These are phyloP conservation scores for Boletus huronensis DNA, from an alignment of 768 basidiomycete species.

Conservation along the genomic window DNA sequence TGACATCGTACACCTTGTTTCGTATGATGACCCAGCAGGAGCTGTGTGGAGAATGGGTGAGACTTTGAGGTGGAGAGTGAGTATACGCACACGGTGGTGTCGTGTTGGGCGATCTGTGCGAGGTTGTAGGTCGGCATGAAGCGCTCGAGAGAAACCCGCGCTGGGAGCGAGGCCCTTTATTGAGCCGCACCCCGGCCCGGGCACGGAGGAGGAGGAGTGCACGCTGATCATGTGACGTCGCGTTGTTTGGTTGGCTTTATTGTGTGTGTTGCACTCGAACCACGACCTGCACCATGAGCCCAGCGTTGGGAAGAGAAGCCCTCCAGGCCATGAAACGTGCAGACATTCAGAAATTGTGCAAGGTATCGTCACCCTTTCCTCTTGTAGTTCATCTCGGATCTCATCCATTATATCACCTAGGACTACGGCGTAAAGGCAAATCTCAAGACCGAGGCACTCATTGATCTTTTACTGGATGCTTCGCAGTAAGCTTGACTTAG, in stretches of 20 bases:
- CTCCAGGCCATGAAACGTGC: conserved; percentile 52
- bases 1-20: conserved; percentile 82
- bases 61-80: not conserved
- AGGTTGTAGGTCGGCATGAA: conserved; percentile 43
- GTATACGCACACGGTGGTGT: conserved; percentile 42
- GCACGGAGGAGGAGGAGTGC: not conserved
- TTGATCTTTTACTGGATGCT: conserved; percentile 65
- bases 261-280: conserved; percentile 47
- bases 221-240: conserved; percentile 40
- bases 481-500: conserved; percentile 35
- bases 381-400: conserved; percentile 10
- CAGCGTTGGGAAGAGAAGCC: conserved; percentile 40
- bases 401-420: conserved; percentile 35
- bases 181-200: not conserved
- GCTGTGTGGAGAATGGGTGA: conserved; percentile 34
- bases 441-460: conserved; percentile 75
- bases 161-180: not conserved
- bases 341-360: conserved; percentile 58
- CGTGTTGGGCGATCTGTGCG: conserved; percentile 59
- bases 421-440: conserved; percentile 81
- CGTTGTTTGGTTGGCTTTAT: conserved; percentile 48
- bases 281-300: conserved; percentile 39
- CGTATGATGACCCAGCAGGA: conserved; percentile 85
- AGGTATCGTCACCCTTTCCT: conserved; percentile 40
- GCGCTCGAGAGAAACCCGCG: too few relatives aligned